Conservation (phyloP, 306 rosid species). For the Fagus sylvatica region DNA sequence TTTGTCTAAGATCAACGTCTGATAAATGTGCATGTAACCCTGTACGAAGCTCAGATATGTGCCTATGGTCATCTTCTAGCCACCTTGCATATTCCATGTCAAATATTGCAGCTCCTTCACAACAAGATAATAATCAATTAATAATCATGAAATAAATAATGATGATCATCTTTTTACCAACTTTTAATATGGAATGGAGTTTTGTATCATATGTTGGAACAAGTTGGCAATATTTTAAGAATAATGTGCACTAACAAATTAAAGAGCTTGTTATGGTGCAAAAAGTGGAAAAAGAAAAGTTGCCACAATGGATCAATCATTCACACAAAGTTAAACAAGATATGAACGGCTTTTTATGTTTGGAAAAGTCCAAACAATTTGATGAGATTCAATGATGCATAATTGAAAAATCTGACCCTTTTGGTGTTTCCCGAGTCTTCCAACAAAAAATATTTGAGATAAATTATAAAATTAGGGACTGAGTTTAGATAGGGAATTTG, state of each 20-base stretch:
- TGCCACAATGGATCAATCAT: conserved; percentile 26
- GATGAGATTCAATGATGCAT: neutral
- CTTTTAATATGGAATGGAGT: neutral
- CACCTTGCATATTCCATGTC: conserved; percentile 93
- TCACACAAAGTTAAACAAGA: conserved; percentile 27
- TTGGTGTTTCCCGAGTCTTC: neutral
- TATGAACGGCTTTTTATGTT: conserved; percentile 18
- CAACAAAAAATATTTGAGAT: neutral
- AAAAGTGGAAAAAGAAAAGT: conserved; percentile 15
- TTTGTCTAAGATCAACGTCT: conserved; percentile 58
- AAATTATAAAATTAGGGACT: neutral
- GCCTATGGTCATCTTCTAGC: conserved; percentile 87
- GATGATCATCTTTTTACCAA: neutral
- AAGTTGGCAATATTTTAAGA: neutral
- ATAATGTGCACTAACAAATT: neutral
- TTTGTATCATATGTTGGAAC: neutral
- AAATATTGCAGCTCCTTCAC: conserved; percentile 82
- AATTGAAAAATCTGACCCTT: neutral
- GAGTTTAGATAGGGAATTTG: conserved; percentile 10
- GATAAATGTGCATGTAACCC: conserved; percentile 61
- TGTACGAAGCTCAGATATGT: conserved; percentile 61
- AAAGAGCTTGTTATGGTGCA: neutral
- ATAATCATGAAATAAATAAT: neutral
- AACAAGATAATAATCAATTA: neutral
- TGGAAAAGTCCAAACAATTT: conserved; percentile 32